A percentile compares a stretch with the other conserved stretches of the same genome.
Conservation (phyloP, 2,329 filamentous ascomycete genomes). For the Curvularia eragrostidis region DNA sequence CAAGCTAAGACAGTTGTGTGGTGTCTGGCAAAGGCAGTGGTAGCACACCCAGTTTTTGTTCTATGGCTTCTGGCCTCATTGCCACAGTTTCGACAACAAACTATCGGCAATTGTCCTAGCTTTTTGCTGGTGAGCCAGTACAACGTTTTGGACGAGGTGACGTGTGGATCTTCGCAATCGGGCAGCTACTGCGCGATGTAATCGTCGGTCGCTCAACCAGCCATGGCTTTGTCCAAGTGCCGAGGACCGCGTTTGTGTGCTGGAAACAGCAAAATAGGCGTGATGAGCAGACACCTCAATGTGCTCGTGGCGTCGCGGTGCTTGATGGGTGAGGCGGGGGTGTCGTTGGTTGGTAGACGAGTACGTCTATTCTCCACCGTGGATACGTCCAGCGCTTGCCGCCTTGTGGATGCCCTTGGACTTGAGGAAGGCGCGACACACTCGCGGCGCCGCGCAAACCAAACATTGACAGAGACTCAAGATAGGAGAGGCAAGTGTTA, state of each 20-base stretch:
- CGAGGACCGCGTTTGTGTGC: neutral
- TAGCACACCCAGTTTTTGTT: neutral
- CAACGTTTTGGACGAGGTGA: neutral
- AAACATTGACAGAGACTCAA: neutral
- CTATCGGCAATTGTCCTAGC: too few relatives aligned
- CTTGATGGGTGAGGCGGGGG: neutral
- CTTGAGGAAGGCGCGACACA: neutral
- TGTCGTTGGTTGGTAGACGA: neutral
- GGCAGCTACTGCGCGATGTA: neutral
- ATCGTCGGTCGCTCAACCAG: neutral
- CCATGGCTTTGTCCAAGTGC: neutral
- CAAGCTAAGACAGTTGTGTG: neutral
- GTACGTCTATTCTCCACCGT: neutral
- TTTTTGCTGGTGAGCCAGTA: neutral
- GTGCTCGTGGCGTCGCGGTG: too few relatives aligned
- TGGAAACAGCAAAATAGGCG: neutral
- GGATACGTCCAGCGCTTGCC: neutral
- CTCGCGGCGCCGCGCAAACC: neutral
- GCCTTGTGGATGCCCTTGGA: neutral
- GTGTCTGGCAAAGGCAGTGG: neutral
- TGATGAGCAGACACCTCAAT: neutral
- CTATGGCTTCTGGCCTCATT: neutral
- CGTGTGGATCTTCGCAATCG: neutral
- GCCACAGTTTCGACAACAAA: too few relatives aligned
- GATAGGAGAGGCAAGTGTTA: neutral